Evolutionary conservation across 83 land plant species (phyloP), one percentile per base, ranked within the genome.

Genomic region (Picea mariana): DNA sequence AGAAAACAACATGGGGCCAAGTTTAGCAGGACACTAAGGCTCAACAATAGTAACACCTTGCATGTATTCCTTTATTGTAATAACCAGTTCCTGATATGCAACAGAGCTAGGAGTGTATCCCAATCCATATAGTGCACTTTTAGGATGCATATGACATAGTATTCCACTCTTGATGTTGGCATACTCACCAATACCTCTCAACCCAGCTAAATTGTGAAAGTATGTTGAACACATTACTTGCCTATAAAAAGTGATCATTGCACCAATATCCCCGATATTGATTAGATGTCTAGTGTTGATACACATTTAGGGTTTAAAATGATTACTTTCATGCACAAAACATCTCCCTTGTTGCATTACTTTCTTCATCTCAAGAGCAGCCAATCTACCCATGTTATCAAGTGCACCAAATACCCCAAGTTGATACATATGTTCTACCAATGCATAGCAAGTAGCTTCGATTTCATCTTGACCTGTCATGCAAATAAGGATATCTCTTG

Each of bases 1-100:
- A 6, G 97, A 92, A 88, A 97, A 97, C 62, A 97, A 97, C 99
- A 97, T 97, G 23, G 99, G 99, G 12, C 99, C 99, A 44, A 97
- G 82, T 87, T 97, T 98, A 6, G 98, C 98, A 81, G 95, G 81
- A 97, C 99, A 97, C 34, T 93, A 90, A 3, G 99, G 86, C 94
- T 96, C 95, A 17, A 93, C 94, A 16, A 93, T 88, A 23, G 95
- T 91, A 65, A 89, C 94, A 79, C 95, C 91, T 64, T 93, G 94
- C 95, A 93, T 93, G 72, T 93, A 93, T 79, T 93, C 95, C 82
- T 93, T 93, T 42, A 89, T 84, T 16, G 95, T 93, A 58, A 93
- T 81, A 47, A 93, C 82, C 62, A 93, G 86, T 75, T 93, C 95
- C 72, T 93, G 95, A 77, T 93, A 93, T 6, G 91, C 95, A 42